Evolutionary conservation across 192 early-diverging fungal species (phyloP).

Genomic region (Coemansia sp.): DNA sequence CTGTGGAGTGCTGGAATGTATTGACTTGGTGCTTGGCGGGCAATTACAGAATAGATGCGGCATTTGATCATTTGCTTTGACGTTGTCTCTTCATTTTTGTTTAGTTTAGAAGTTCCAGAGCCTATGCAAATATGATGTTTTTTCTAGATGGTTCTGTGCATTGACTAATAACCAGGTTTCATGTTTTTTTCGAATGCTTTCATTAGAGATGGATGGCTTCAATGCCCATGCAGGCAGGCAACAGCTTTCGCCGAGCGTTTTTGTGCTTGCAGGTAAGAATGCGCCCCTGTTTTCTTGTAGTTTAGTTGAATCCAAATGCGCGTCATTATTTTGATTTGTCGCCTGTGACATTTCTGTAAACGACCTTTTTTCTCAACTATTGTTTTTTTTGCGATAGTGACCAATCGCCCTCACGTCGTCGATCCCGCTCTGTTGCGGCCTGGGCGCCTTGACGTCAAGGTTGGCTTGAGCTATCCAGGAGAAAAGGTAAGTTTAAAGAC

Average conservation of each 20-base stretch:
- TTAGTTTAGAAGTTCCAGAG: background rate
- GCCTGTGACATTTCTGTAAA: background rate
- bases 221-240: constrained; percentile 22
- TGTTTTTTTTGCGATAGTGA: constrained; percentile 54
- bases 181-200: background rate
- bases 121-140: background rate
- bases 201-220: constrained; percentile 55
- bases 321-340: background rate
- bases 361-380: background rate
- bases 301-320: background rate
- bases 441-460: constrained; percentile 77
- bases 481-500: constrained; percentile 37
- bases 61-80: background rate
- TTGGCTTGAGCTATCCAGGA: constrained; percentile 63
- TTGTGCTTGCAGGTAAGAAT: constrained; percentile 66
- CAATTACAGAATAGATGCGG: background rate
- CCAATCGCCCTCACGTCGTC: constrained; percentile 68
- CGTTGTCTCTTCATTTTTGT: background rate
- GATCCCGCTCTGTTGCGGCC: constrained; percentile 82
- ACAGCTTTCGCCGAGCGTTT: constrained; percentile 50
- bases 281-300: no score
- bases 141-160: background rate
- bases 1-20: background rate
- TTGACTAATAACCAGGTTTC: background rate
- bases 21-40: background rate